A percentile compares a stretch with the other conserved stretches of the same genome.
Evolutionary conservation across 2,329 filamentous ascomycete species (phyloP).

Genomic region (Kalmusia sp.): DNA sequence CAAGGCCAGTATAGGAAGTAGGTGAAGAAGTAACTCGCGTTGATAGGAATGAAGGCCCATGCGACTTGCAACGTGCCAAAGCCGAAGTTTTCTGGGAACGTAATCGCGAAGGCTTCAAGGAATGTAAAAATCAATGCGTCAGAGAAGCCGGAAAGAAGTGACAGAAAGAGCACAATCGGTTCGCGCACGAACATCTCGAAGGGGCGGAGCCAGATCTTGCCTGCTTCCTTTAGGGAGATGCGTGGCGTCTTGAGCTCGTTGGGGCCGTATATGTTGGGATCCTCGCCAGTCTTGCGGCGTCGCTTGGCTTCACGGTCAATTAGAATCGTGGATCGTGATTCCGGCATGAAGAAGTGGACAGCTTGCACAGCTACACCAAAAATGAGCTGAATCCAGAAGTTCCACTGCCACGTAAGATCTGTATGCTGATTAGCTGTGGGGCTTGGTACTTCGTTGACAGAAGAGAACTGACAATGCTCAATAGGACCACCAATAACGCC

Average conservation of each 20-base stretch:
- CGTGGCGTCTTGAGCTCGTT: slow-evolving; percentile 64
- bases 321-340: slow-evolving; percentile 76
- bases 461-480: slow-evolving; percentile 42
- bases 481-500: slow-evolving; percentile 69
- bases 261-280: slow-evolving; percentile 71
- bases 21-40: slow-evolving; percentile 68
- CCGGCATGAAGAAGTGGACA: slow-evolving; percentile 72
- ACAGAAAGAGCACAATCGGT: slow-evolving; percentile 74
- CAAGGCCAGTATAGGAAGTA: slow-evolving; percentile 65
- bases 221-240: slow-evolving; percentile 42
- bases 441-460: slow-evolving; percentile 50
- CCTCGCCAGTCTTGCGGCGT: slow-evolving; percentile 66
- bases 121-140: slow-evolving; percentile 81
- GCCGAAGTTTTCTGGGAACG: slow-evolving; percentile 68
- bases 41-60: slow-evolving; percentile 60
- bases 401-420: slow-evolving; percentile 69
- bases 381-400: slow-evolving; percentile 84
- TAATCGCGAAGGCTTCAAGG: slow-evolving; percentile 72
- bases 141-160: slow-evolving; percentile 75
- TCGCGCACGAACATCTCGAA: slow-evolving; percentile 76
- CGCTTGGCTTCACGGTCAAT: slow-evolving; percentile 79
- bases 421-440: slow-evolving; percentile 66
- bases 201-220: slow-evolving; percentile 55
- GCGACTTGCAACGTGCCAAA: slow-evolving; percentile 66
- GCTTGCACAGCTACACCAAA: slow-evolving; percentile 73